These are phyloP conservation scores for Xerocomus amazonicus DNA, from an alignment of 1,284 basidiomycete genomes.

Conservation along the genomic window DNA sequence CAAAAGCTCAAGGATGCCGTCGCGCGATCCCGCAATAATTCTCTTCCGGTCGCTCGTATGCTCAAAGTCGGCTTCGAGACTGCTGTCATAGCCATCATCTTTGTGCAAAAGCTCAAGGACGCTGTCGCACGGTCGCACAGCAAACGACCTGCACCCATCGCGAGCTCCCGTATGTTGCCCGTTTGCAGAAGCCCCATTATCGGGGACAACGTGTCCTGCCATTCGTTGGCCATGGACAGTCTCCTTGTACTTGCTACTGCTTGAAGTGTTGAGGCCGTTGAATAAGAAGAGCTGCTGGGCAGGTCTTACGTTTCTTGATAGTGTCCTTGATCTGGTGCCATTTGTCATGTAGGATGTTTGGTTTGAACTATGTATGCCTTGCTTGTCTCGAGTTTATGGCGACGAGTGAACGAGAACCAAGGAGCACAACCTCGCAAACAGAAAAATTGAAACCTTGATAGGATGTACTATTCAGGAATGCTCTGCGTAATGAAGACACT, in stretches of 20 bases:
- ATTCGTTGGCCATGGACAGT: constrained; percentile 1
- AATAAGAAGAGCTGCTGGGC: neutral
- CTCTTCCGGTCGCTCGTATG: too few species aligned
- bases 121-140: constrained; percentile 2
- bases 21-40: neutral
- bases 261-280: neutral
- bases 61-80: constrained; percentile 18
- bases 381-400: neutral
- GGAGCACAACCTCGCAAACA: neutral
- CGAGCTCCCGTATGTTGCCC: too few species aligned
- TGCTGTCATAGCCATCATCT: constrained; percentile 22
- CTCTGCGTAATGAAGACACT: too few species aligned
- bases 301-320: neutral
- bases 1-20: constrained; percentile 25
- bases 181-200: neutral
- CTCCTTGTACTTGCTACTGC: neutral
- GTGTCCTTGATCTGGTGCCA: neutral
- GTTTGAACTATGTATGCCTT: neutral
- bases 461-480: too few species aligned
- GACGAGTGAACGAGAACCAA: too few species aligned
- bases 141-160: neutral
- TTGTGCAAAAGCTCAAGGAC: constrained; percentile 23
- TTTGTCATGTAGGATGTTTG: neutral
- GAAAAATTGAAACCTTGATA: neutral
- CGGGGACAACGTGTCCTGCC: neutral